Evolutionary conservation across 1,139 yeast species (phyloP), one percentile per base, ranked within the genome.

Genomic region (Pichia sp.): DNA sequence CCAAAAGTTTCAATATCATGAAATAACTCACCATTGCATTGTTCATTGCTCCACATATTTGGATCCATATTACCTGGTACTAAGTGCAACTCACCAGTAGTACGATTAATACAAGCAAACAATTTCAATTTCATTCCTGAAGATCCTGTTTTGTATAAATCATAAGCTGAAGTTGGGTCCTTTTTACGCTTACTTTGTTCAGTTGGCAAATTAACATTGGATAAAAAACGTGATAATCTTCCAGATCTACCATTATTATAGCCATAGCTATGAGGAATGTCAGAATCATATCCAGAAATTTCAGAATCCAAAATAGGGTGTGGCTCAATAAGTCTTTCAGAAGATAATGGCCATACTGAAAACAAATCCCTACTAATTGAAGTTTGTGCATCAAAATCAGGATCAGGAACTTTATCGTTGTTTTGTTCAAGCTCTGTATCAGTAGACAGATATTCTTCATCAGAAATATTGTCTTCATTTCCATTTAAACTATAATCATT

Each of bases 1-100:
- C 40, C 32, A 26, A 58, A 54, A 2, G 61, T 48, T 27, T 50
- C 52, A 35, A 53, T 41, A 40, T 59, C 60, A 26, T 48, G 50
- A 42, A 59, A 57, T 21, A 59, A 37, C 22, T 55, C 57, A n/a
- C 62, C 62, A 42, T 57, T 50, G 35, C 52, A 55, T 35, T 57
- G 59, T 36, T 55, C 59, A 13, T 52, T 45, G 37, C 61, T 56
- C 62, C 62, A 59, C 36, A 55, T 50, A 38, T 56, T 56, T 23
- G 47, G 45, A 44, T 58, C 63, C 38, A 59, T 37, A 36, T 61
- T 60, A 6, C 61, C 62, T 13, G 63, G 59, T 21, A 52, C 44
- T 41, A 58, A 39, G 39, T 47, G 51, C n/a, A 61, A 41, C 27
- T 59, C 63, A 5, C 64, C 64, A 2, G 61, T 57, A 6, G 47